Evolutionary conservation across 345 rosid species (phyloP), one percentile per base, ranked within the genome.

Genomic region (Odontarrhena argentea): DNA sequence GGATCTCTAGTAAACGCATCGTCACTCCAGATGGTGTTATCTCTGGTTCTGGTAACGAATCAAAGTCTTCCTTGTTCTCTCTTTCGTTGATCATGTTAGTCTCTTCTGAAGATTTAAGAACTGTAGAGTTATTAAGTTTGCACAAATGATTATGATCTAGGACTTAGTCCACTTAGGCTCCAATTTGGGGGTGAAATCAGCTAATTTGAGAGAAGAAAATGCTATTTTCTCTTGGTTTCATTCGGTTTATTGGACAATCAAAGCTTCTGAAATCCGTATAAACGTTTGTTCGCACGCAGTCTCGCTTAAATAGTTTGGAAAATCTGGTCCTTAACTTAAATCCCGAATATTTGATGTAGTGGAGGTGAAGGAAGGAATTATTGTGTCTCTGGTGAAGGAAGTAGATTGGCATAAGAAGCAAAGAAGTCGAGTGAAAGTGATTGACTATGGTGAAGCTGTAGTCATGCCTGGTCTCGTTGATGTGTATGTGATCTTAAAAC

Each of bases 391-490:
- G 14, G 81, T 87, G 53, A 80, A 73, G 70, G 84, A 85, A 71
- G 84, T 41, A 8, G 87, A 88, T 70, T 94, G 92, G 92, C 65
- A 37, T 41, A 79, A 69, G 55, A 60, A 68, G 25, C 71, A 66
- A 44, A 76, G 76, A 55, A 81, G 77, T 67, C 55, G 76, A 60
- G 85, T 42, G 25, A 72, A 83, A 50, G 76, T 82, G 36, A 51
- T 92, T 55, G 87, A 93, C 56, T 90, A 85, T 70, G 96, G 86
- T 32, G 87, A 93, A 51, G 97, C 97, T 52, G 96, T 93, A 8
- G 76, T 90, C 70, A 88, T 93, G 98, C 98, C 98, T 58, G 98
- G 98, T 57, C 70, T 93, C 76, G 68, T 93, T 72, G 98, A 93
- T 64, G 96, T 87, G 98, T 93, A 81, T 72, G 91, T 43, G 5